These are phyloP conservation scores for Chrysanthemum lavandulifolium DNA, from an alignment of 129 eudicot genomes.

Conservation along the genomic window DNA sequence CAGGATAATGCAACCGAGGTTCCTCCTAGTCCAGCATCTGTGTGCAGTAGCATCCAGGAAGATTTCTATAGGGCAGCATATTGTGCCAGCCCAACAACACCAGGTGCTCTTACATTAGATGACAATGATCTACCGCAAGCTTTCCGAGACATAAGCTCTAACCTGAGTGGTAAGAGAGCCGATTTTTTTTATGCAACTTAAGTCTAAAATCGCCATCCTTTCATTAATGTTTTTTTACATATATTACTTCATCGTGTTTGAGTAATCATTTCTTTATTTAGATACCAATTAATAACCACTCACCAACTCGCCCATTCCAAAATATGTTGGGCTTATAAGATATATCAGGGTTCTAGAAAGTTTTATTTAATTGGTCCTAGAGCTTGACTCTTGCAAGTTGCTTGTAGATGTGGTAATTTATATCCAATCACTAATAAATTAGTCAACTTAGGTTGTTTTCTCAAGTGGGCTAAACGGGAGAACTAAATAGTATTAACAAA, in stretches of 20 bases:
- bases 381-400: too few relatives aligned
- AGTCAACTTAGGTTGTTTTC: neutral
- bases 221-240: neutral
- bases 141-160: slow-evolving; percentile 85
- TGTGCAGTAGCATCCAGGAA: slow-evolving; percentile 79
- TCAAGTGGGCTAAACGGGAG: too few relatives aligned
- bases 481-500: too few relatives aligned
- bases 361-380: too few relatives aligned
- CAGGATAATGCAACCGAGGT: slow-evolving; percentile 96
- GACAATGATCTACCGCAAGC: slow-evolving; percentile 58
- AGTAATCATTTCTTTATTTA: neutral
- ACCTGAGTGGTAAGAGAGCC: slow-evolving; percentile 56
- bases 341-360: too few relatives aligned
- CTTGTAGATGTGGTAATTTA: neutral
- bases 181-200: neutral
- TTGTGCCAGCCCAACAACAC: slow-evolving; percentile 62
- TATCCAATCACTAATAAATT: neutral
- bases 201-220: neutral
- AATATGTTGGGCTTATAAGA: too few relatives aligned
- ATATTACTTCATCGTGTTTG: neutral
- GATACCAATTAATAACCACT: neutral
- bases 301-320: neutral
- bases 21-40: slow-evolving; percentile 99
- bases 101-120: slow-evolving; percentile 55
- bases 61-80: slow-evolving; percentile 67